A percentile compares a stretch with the other conserved stretches of the same genome.
Conservation (phyloP, 1,139 yeast species). For the Wickerhamiella pararugosa region DNA sequence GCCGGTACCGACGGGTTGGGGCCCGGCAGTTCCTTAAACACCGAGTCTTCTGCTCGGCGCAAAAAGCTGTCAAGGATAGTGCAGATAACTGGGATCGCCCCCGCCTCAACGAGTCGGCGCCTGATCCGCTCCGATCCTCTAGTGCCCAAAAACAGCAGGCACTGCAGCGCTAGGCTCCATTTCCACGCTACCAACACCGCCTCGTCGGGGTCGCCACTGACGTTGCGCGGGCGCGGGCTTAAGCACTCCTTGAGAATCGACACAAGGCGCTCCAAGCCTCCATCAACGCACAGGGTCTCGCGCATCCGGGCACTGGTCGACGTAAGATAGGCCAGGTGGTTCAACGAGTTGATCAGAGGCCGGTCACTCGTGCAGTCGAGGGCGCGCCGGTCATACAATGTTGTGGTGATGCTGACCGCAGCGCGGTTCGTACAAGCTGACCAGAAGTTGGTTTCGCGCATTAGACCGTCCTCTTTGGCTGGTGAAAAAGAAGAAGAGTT, state of each 20-base stretch:
- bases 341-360: constrained; percentile 81
- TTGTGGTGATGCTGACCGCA: constrained; percentile 75
- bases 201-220: not conserved
- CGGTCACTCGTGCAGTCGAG: constrained; percentile 79
- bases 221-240: constrained; percentile 3
- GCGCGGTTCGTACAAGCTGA: constrained; percentile 71
- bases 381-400: constrained; percentile 83
- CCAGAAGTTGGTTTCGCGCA: constrained; percentile 87
- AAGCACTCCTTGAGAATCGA: constrained; percentile 69
- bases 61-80: constrained; percentile 63
- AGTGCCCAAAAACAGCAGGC: constrained; percentile 79
- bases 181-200: constrained; percentile 71
- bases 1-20: not conserved
- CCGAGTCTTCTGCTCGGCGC: constrained; percentile 9
- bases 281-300: constrained; percentile 77
- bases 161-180: constrained; percentile 91
- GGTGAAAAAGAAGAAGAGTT: not conserved
- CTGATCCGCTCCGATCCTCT: constrained; percentile 81
- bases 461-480: constrained; percentile 18
- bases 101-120: constrained; percentile 78
- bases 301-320: constrained; percentile 80
- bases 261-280: constrained; percentile 80
- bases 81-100: constrained; percentile 78
- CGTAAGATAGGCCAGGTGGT: constrained; percentile 75
- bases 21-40: constrained; percentile 6